phyloP scores from a whole-genome alignment of 768 basidiomycete species.

The Leccinum ochraceum region DNA sequence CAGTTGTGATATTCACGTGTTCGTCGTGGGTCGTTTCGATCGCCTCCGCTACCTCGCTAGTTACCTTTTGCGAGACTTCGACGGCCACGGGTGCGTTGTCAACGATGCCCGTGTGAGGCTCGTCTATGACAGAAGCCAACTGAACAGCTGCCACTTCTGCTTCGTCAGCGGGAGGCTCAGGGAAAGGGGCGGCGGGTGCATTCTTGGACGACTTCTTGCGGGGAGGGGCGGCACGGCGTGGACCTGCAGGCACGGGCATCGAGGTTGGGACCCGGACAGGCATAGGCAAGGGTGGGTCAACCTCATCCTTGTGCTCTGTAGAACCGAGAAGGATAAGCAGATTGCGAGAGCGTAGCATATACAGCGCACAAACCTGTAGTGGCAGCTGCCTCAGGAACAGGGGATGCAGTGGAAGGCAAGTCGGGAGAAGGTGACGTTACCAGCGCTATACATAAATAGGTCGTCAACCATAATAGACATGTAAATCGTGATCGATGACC shows the following conservation, averaged over 20 bases:
- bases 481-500: neutral
- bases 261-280: constrained; percentile 45
- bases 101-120: neutral
- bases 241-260: constrained; percentile 76
- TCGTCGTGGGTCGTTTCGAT: constrained; percentile 1
- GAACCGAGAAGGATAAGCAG: constrained; percentile 7
- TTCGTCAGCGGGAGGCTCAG: constrained; percentile 30
- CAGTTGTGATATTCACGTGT: neutral
- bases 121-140: constrained; percentile 6
- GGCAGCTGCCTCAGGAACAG: constrained; percentile 3
- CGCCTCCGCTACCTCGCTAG: constrained; percentile 6
- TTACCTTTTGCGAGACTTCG: constrained; percentile 17
- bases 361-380: constrained; percentile 21
- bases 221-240: constrained; percentile 75
- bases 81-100: constrained; percentile 4
- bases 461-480: constrained; percentile 11
- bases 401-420: constrained; percentile 1
- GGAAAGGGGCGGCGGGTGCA: constrained; percentile 35
- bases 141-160: constrained; percentile 4
- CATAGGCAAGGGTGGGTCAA: constrained; percentile 32
- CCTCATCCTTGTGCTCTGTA: constrained; percentile 25
- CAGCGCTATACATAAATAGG: constrained; percentile 6
- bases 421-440: constrained; percentile 19
- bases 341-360: constrained; percentile 2
- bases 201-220: constrained; percentile 60